Evolutionary conservation across 257 asterid species (phyloP).

Genomic region (Lithospermum erythrorhizon): DNA sequence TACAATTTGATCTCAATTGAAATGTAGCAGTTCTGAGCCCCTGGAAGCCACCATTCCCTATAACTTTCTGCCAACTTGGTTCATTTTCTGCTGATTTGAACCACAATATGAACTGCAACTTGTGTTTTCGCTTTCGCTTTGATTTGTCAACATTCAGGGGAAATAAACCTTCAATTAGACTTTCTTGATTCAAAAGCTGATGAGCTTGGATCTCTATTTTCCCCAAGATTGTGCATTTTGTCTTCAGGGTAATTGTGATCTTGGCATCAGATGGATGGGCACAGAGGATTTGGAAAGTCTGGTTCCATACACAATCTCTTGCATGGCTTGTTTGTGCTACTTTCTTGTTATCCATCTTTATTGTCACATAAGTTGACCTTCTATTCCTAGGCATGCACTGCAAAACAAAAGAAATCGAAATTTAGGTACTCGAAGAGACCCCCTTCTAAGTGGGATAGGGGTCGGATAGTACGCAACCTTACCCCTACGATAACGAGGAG

Average conservation of each 20-base stretch:
- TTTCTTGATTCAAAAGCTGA: constrained; percentile 36
- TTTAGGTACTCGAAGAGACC: too few relatives aligned
- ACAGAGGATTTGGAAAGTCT: constrained; percentile 69
- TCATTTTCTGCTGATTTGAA: constrained; percentile 63
- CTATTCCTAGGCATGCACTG: constrained; percentile 52
- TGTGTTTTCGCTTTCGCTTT: constrained; percentile 34
- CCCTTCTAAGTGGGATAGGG: too few relatives aligned
- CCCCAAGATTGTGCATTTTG: constrained; percentile 44
- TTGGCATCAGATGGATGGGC: constrained; percentile 58
- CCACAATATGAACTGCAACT: constrained; percentile 61
- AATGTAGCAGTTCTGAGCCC: constrained; percentile 59
- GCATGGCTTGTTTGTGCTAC: constrained; percentile 62
- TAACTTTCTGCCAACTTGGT: constrained; percentile 40
- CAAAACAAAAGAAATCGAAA: constrained; percentile 3
- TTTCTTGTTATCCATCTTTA: constrained; percentile 51
- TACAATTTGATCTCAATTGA: constrained; percentile 57
- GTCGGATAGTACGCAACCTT: too few relatives aligned
- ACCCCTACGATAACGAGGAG: too few relatives aligned
- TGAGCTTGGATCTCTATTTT: constrained; percentile 35
- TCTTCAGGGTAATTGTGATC: constrained; percentile 52
- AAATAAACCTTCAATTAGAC: constrained; percentile 57
- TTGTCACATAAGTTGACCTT: constrained; percentile 52
- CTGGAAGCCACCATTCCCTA: constrained; percentile 41
- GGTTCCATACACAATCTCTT: constrained; percentile 58
- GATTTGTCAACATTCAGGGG: constrained; percentile 46